Base-by-base conservation (phyloP, 768 basidiomycete genomes). In the Termitomyces eurrhizus region DNA sequence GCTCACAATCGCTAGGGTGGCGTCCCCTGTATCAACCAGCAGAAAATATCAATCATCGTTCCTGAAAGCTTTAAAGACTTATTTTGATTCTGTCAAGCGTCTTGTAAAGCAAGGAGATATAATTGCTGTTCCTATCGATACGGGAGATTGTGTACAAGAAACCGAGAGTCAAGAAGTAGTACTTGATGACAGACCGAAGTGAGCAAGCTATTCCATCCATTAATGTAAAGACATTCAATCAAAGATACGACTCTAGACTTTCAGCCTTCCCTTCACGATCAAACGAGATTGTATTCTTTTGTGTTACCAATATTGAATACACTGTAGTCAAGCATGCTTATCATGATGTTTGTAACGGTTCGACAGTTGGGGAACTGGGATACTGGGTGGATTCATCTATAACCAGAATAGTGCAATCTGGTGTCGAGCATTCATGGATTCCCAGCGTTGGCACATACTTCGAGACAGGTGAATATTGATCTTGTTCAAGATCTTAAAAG, bases 381-480 rank as follows among this genome's bases (percentile, higher is more conserved):
- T 95, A 90, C 67, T 91, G 90, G 82, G 79, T 97, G 21, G 92
- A 98, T 66, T 74, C 86, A 1, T 70, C 78, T 1, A 69, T 80
- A 7, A 96, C 96, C 21, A 85, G 86, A 56, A 83, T 98, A 67
- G 72, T 90, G 8, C 92, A 95, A 71, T 80, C 85, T 0, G 95
- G 96, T 0, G 67, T 92, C 7, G 92, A 93, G 66, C 83, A 89
- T 62, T 77, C 77, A 7, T 77, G 80, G 59, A 78, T 87, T 42
- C 89, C 85, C 32, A 81, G 83, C 68, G 72, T 78, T 5, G 73
- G 73, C 33, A 70, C 69, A 4, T 89, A 84, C 67, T 66, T 81
- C 29, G 76, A 78, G 35, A 68, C 84, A 59, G 75, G 90, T 89
- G 69, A 60, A 7, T 41, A 46, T 32, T 1, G 9, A 11, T 48